Evolutionary conservation across 495 filamentous ascomycete genomes (phyloP).

Genomic region (Haplographium delicatum): DNA sequence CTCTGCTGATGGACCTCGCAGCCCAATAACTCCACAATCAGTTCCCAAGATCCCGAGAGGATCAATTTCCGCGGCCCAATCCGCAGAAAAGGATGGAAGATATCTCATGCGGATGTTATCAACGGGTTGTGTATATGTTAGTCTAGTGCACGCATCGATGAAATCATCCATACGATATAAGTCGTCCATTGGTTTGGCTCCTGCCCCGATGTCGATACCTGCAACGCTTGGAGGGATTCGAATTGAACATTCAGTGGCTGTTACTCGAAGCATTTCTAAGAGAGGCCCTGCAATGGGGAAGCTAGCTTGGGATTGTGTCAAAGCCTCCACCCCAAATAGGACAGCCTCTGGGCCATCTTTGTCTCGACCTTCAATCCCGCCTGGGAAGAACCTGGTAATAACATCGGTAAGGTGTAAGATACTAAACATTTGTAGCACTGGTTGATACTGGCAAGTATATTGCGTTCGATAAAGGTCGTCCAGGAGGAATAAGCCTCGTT

Average conservation of each 20-base stretch:
- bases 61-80: constrained; percentile 15
- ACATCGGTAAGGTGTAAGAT: constrained; percentile 31
- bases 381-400: constrained; percentile 25
- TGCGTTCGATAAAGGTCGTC: constrained; percentile 25
- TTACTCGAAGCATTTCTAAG: constrained; percentile 29
- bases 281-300: constrained; percentile 31
- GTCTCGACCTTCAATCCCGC: constrained; percentile 10
- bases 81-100: constrained; percentile 9
- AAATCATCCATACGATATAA: constrained; percentile 26
- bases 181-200: background rate
- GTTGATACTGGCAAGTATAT: constrained; percentile 29
- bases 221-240: constrained; percentile 14
- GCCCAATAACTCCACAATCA: background rate
- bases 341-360: constrained; percentile 24
- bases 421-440: constrained; percentile 32
- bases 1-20: constrained; percentile 12
- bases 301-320: constrained; percentile 27
- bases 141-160: constrained; percentile 30
- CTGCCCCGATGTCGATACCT: constrained; percentile 9
- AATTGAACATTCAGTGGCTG: constrained; percentile 25
- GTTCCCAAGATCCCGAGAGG: constrained; percentile 11
- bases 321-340: constrained; percentile 26
- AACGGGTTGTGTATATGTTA: constrained; percentile 27
- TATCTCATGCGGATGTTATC: constrained; percentile 21
- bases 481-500: constrained; percentile 21